Percentiles rank a stretch among this genome's conserved stretches.
Conservation (phyloP, 1,139 yeast genomes). For the Kurtzmaniella quercitrusa region DNA sequence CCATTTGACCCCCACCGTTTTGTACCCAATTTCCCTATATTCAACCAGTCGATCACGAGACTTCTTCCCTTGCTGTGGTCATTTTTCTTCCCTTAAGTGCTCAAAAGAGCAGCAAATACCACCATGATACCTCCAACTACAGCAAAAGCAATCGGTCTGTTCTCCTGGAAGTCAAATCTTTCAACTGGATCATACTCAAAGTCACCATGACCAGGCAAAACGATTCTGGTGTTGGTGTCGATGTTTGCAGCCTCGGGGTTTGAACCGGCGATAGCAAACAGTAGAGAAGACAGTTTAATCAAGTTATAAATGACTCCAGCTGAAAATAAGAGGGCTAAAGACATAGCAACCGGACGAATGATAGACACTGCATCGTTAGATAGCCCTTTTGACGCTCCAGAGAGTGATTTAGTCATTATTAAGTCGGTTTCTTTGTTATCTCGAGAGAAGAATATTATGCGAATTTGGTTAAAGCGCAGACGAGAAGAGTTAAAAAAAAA, state of each 20-base stretch:
- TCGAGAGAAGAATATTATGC: no score
- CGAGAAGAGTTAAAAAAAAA: no score
- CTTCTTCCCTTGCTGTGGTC: no score
- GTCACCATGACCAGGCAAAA: conserved; percentile 1
- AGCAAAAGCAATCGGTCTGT: conserved; percentile 4
- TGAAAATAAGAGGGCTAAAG: not conserved
- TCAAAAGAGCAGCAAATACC: not conserved
- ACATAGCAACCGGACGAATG: not conserved
- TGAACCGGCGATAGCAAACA: not conserved
- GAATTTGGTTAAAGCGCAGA: no score
- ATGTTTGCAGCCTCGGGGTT: not conserved
- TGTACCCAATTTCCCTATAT: no score
- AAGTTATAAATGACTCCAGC: not conserved
- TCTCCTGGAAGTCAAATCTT: conserved; percentile 5
- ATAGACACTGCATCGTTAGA: no score
- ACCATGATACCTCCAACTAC: conserved; percentile 3
- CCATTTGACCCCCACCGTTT: no score
- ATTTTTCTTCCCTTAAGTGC: no score
- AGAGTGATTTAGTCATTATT: no score
- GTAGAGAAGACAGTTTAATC: not conserved
- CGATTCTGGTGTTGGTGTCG: not conserved
- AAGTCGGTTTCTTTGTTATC: no score
- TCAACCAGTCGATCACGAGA: no score
- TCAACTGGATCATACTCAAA: conserved; percentile 5
- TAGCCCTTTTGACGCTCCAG: no score